Evolutionary conservation across 495 filamentous ascomycete species (phyloP), one percentile per base, ranked within the genome.

Genomic region (Bombardia bombarda): DNA sequence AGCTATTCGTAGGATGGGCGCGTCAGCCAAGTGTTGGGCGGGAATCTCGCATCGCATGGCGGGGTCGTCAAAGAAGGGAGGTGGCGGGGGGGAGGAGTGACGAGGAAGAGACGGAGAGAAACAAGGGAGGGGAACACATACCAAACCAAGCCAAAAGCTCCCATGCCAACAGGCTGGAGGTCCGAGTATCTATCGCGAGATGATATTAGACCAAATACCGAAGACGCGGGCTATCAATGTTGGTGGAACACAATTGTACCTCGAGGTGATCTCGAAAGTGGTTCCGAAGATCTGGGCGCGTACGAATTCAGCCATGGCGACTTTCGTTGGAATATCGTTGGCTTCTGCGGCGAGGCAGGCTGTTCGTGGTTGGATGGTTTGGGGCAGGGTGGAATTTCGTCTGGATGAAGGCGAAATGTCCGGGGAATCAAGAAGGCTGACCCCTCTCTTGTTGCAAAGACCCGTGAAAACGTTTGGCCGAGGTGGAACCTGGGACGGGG

Each of bases 251-350:
- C 32, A 70, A n/a, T n/a, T n/a, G 54, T 78, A 95, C 90, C 92
- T 83, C 74, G 90, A 96, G 49, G 92, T 98, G 69, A 98, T 98
- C 77, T 98, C 92, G 58, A 98, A 98, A 50, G 92, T 96, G 39
- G 93, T 97, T 64, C 92, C 93, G 61, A 98, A 98, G 65, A 98
- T 97, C 80, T 95, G 88, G 58, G 92, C 90, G 64, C 92, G 86
- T 56, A 97, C 88, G 70, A 98, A 98, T 81, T 97, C 92, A 61
- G 90, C 90, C 90, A 96, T 95, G 50, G 51, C 55, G 41, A 47
- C 32, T n/a, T n/a, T n/a, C n/a, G n/a, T n/a, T n/a, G n/a, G n/a
- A n/a, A n/a, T n/a, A n/a, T 45, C 46, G 38, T 55, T 43, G 40
- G 26, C 26, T 7, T 28, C 26, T 28, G 26, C 26, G 10, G 34